phyloP scores from a whole-genome alignment of 352 stramenopile genomes.

The Phytophthora capsici region DNA sequence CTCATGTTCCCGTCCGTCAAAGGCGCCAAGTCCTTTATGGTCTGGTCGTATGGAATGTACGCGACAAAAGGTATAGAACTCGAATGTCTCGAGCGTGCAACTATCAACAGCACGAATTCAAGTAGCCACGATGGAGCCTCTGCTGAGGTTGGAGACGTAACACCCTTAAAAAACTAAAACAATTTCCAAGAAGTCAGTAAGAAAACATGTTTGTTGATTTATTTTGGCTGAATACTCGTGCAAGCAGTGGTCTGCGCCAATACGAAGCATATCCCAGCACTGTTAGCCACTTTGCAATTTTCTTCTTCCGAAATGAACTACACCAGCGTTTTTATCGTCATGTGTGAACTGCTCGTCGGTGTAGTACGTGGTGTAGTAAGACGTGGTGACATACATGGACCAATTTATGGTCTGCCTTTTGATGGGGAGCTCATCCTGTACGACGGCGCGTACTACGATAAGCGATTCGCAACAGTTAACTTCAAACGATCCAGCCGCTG shows the following conservation, averaged over 20 bases:
- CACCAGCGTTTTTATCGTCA: neutral
- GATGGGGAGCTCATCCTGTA: neutral
- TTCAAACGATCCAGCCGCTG: constrained; percentile 4
- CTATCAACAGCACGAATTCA: constrained; percentile 5
- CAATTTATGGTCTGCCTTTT: neutral
- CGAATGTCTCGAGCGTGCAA: constrained; percentile 18
- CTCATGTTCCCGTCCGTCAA: constrained; percentile 20
- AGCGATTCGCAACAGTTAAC: neutral
- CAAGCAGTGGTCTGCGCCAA: too few relatives aligned
- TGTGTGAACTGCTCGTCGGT: neutral
- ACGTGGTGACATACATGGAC: too few relatives aligned
- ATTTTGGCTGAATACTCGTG: too few relatives aligned
- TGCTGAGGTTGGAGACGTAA: too few relatives aligned
- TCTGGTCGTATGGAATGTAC: constrained; percentile 27
- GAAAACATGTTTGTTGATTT: too few relatives aligned
- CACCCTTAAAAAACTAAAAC: too few relatives aligned
- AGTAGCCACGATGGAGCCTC: too few relatives aligned
- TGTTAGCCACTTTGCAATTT: neutral
- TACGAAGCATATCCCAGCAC: neutral
- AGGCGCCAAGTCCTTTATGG: constrained; percentile 33
- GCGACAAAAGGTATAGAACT: constrained; percentile 16
- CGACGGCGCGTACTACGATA: neutral
- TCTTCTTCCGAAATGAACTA: neutral
- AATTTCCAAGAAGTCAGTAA: too few relatives aligned
- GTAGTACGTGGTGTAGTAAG: neutral